phyloP scores from a whole-genome alignment of 768 basidiomycete genomes.

The Melanogaster broomeanus region DNA sequence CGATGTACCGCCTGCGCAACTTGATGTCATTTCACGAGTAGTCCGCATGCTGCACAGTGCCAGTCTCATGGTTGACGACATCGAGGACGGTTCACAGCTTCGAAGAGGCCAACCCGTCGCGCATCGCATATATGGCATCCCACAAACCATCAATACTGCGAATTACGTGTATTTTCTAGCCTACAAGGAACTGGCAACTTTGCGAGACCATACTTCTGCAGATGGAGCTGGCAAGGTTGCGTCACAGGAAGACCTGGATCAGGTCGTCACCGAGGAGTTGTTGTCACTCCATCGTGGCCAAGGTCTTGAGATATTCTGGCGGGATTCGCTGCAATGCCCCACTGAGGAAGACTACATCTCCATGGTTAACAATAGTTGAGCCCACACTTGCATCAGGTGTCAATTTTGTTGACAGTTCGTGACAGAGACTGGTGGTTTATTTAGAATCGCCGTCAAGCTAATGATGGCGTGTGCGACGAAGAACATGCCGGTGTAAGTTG shows the following conservation, averaged over 20 bases:
- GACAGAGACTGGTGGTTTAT: conserved; percentile 91
- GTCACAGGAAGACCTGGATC: conserved; percentile 77
- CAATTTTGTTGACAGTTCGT: conserved; percentile 4
- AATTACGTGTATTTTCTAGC: conserved; percentile 98
- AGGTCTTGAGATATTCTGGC: conserved; percentile 92
- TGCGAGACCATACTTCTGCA: conserved; percentile 9
- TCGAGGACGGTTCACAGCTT: conserved; percentile 88
- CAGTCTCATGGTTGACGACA: conserved; percentile 93
- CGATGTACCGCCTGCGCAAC: conserved; percentile 69
- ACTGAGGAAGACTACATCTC: conserved; percentile 91
- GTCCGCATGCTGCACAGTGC: conserved; percentile 96
- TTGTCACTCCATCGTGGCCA: conserved; percentile 93
- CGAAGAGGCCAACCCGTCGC: conserved; percentile 85
- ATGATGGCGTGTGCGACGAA: conserved; percentile 90
- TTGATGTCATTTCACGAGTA: conserved; percentile 73
- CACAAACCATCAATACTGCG: conserved; percentile 96
- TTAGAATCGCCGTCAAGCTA: conserved; percentile 89
- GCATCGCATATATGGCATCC: conserved; percentile 95
- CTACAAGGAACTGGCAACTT: conserved; percentile 66
- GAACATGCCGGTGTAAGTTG: conserved; percentile 56
- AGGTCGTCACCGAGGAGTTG: conserved; percentile 51
- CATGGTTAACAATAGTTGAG: conserved; percentile 94
- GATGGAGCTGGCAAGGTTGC: conserved; percentile 29
- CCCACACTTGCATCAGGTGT: conserved; percentile 49
- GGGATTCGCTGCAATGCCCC: conserved; percentile 88